Conservation (phyloP, 2,329 filamentous ascomycete genomes). For the Sporothrix sp. region DNA sequence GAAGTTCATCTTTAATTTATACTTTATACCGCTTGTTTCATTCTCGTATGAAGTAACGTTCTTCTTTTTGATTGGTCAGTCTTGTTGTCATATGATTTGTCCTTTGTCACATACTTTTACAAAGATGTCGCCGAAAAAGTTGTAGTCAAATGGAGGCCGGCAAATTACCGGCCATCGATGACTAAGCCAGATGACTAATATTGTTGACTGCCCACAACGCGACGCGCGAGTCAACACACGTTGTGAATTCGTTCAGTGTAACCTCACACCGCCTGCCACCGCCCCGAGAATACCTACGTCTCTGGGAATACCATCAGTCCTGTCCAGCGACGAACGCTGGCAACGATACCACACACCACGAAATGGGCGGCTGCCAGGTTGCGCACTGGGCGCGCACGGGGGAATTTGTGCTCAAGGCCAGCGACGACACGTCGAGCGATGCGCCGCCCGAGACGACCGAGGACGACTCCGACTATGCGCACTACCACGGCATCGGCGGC, state of each 20-base stretch:
- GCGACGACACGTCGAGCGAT: neutral
- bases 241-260: too few relatives aligned
- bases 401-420: conserved; percentile 3
- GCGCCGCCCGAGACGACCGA: conserved; percentile 2
- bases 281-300: neutral
- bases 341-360: neutral
- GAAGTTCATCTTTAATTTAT: too few relatives aligned
- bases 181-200: neutral
- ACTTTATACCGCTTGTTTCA: too few relatives aligned
- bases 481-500: neutral
- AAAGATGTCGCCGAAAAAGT: too few relatives aligned
- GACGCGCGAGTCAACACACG: too few relatives aligned
- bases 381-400: conserved; percentile 5
- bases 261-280: neutral
- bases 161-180: too few relatives aligned
- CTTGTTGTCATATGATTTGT: too few relatives aligned
- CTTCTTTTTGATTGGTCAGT: too few relatives aligned
- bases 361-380: conserved; percentile 4
- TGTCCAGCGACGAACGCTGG: neutral
- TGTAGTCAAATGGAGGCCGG: too few relatives aligned
- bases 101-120: too few relatives aligned
- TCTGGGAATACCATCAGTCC: neutral
- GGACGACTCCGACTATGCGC: conserved; percentile 3
- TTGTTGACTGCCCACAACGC: neutral
- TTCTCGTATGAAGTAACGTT: too few relatives aligned